A percentile compares a stretch with the other conserved stretches of the same genome.
Conservation (phyloP, 768 basidiomycete genomes). For the Chiua virens region DNA sequence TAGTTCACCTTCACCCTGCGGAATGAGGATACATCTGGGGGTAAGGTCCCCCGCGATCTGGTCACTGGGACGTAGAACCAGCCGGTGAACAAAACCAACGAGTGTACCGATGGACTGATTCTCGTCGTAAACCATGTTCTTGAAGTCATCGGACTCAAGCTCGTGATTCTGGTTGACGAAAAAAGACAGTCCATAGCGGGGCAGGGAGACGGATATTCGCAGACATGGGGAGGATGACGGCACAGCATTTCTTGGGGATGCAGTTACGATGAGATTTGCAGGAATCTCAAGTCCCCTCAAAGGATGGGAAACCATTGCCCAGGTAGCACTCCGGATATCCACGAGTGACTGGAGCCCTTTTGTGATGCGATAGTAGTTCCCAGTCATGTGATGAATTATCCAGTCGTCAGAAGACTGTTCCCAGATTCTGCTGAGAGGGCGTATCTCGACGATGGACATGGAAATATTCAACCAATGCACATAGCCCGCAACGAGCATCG, state of each 20-base stretch:
- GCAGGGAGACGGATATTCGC: conserved; percentile 28
- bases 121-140: conserved; percentile 37
- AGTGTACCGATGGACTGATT: conserved; percentile 41
- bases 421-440: conserved; percentile 12
- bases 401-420: conserved; percentile 13
- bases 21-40: conserved; percentile 14
- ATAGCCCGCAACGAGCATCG: conserved; percentile 6
- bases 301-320: conserved; percentile 12
- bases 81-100: conserved; percentile 38
- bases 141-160: conserved; percentile 39
- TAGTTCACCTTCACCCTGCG: conserved; percentile 5
- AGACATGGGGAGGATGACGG: no score
- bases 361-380: not conserved
- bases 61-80: conserved; percentile 28
- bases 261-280: not conserved
- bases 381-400: not conserved
- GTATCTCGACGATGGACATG: conserved; percentile 17
- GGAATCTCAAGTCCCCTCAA: not conserved
- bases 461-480: conserved; percentile 20
- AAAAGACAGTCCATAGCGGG: conserved; percentile 39
- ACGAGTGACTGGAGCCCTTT: conserved; percentile 4
- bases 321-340: conserved; percentile 18
- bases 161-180: conserved; percentile 24
- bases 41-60: not conserved
- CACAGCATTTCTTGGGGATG: no score